A percentile compares a stretch with the other conserved stretches of the same genome.
Conservation (phyloP, 768 basidiomycete species). For the Coprinopsis marcescibilis region DNA sequence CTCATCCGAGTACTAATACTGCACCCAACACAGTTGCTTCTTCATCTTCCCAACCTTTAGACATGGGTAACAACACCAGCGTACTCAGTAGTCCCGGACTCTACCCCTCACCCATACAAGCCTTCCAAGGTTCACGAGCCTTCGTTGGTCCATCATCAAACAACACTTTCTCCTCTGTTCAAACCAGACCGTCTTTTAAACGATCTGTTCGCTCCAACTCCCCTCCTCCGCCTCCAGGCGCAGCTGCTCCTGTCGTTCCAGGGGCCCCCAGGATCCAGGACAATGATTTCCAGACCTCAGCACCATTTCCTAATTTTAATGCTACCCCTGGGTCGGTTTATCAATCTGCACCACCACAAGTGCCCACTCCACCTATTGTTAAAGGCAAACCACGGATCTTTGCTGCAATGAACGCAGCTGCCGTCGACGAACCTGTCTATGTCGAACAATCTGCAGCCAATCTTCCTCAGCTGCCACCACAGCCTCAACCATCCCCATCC, state of each 20-base stretch:
- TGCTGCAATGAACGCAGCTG: constrained; percentile 40
- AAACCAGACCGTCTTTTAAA: constrained; percentile 4
- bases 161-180: constrained; percentile 8
- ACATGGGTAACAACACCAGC: constrained; percentile 10
- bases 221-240: constrained; percentile 16
- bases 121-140: constrained; percentile 3
- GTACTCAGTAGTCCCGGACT: not conserved
- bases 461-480: not conserved
- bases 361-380: constrained; percentile 10
- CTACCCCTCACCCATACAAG: constrained; percentile 4
- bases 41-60: constrained; percentile 3
- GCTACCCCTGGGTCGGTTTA: not conserved
- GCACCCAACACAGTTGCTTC: constrained; percentile 10
- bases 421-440: constrained; percentile 7
- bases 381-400: constrained; percentile 61
- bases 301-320: not conserved
- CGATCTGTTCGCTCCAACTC: constrained; percentile 8
- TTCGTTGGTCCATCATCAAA: constrained; percentile 8
- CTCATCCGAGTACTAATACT: constrained; percentile 5
- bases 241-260: constrained; percentile 4
- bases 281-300: not conserved
- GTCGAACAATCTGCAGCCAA: constrained; percentile 10
- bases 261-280: not conserved
- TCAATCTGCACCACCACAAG: constrained; percentile 1
- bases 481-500: constrained; percentile 1